Percentiles rank a stretch among this genome's conserved stretches.
Evolutionary conservation across 2,329 filamentous ascomycete species (phyloP).

Genomic region (Colletotrichum sp.): DNA sequence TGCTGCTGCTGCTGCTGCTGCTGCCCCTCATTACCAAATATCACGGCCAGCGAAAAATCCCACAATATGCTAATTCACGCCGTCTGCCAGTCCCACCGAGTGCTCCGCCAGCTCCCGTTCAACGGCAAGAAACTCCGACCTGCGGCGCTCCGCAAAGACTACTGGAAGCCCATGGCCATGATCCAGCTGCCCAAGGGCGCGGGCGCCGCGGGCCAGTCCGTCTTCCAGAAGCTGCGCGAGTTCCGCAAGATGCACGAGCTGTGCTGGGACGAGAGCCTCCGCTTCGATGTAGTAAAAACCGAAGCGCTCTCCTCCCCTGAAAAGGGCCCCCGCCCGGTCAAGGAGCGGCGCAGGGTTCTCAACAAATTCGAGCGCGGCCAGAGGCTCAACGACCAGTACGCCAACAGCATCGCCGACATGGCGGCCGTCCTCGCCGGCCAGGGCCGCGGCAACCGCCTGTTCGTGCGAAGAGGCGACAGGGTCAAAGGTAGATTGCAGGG

Average conservation of each 20-base stretch:
- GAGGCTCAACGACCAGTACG: slow-evolving; percentile 64
- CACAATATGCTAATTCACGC: neutral
- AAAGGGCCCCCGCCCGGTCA: neutral
- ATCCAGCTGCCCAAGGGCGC: slow-evolving; percentile 61
- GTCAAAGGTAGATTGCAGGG: neutral
- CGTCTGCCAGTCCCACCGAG: slow-evolving; percentile 42
- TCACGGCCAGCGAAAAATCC: too few species aligned
- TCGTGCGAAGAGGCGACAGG: slow-evolving; percentile 30
- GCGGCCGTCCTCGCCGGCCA: slow-evolving; percentile 59
- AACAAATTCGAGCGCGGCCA: slow-evolving; percentile 50
- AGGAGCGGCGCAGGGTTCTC: slow-evolving; percentile 33
- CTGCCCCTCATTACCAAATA: neutral
- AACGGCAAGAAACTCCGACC: slow-evolving; percentile 72
- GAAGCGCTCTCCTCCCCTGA: slow-evolving; percentile 1
- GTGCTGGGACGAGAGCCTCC: slow-evolving; percentile 56
- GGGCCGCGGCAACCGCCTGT: slow-evolving; percentile 57
- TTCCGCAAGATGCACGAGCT: slow-evolving; percentile 67
- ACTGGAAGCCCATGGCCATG: slow-evolving; percentile 66
- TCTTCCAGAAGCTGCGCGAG: slow-evolving; percentile 69
- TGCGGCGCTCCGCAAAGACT: slow-evolving; percentile 68
- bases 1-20: neutral
- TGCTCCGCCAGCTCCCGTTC: slow-evolving; percentile 64
- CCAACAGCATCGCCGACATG: slow-evolving; percentile 68
- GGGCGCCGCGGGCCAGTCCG: slow-evolving; percentile 60
- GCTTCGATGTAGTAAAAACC: slow-evolving; percentile 19